Percentiles rank a stretch among this genome's conserved stretches.
Evolutionary conservation across 129 eudicot species (phyloP).

Genomic region (Flaveria sonorensis): DNA sequence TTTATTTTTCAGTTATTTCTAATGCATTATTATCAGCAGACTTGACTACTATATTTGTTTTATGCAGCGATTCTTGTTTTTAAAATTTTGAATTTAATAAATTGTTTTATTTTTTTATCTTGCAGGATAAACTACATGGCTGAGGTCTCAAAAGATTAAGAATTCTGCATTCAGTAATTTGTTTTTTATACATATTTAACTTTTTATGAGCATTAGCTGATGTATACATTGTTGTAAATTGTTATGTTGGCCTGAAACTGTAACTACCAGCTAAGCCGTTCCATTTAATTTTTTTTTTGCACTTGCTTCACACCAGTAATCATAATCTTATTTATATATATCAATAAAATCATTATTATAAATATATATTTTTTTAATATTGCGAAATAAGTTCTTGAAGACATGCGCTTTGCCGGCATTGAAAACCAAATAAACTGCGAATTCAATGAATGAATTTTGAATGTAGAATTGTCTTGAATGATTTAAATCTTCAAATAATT

Average conservation of each 20-base stretch:
- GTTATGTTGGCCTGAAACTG: slow-evolving; percentile 24
- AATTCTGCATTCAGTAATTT: slow-evolving; percentile 9
- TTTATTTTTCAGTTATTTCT: not conserved
- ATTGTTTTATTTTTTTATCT: too few species aligned
- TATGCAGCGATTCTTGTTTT: too few species aligned
- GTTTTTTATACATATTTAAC: not conserved
- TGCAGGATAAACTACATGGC: slow-evolving; percentile 9
- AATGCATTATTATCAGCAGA: not conserved
- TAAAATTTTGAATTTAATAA: too few species aligned
- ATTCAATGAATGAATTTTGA: not conserved
- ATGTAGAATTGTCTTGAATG: not conserved
- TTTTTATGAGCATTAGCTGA: slow-evolving; percentile 13
- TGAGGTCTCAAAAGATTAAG: slow-evolving; percentile 14
- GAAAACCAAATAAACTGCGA: not conserved
- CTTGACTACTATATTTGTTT: not conserved
- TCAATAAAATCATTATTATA: too few species aligned
- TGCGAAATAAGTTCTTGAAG: not conserved
- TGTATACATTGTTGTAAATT: slow-evolving; percentile 29
- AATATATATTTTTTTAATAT: too few species aligned
- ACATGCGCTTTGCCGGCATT: not conserved
- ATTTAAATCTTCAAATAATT: not conserved
- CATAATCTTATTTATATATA: too few species aligned
- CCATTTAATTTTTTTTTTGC: not conserved
- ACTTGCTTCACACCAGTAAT: not conserved
- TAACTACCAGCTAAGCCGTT: slow-evolving; percentile 17